A percentile compares a stretch with the other conserved stretches of the same genome.
Evolutionary conservation across 1,284 basidiomycete species (phyloP).

Genomic region (Heterobasidion occidentale): DNA sequence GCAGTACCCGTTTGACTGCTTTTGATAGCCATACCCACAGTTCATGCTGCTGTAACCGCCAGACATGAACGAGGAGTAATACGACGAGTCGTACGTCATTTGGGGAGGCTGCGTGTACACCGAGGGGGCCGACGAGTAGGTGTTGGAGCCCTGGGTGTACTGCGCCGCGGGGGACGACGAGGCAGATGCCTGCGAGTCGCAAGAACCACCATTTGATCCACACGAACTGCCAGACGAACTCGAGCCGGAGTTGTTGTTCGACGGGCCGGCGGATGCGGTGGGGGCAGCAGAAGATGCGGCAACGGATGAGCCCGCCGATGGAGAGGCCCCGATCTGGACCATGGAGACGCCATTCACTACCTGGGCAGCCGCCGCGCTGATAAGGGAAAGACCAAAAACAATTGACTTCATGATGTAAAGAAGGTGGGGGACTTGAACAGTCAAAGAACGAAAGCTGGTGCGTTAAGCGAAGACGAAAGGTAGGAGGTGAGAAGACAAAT

Average conservation of each 20-base stretch:
- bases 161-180: neutral
- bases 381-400: slow-evolving; percentile 48
- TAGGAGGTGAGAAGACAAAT: slow-evolving; percentile 27
- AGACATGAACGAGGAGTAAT: slow-evolving; percentile 46
- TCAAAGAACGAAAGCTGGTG: slow-evolving; percentile 18
- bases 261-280: slow-evolving; percentile 11
- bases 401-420: slow-evolving; percentile 55
- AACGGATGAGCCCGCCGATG: slow-evolving; percentile 9
- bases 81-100: slow-evolving; percentile 39
- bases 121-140: slow-evolving; percentile 24
- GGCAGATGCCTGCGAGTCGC: neutral
- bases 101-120: slow-evolving; percentile 33
- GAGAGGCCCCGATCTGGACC: slow-evolving; percentile 21
- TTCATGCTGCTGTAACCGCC: slow-evolving; percentile 57
- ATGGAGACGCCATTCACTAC: slow-evolving; percentile 44
- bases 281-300: slow-evolving; percentile 11
- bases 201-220: neutral
- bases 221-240: slow-evolving; percentile 1
- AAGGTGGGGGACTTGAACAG: slow-evolving; percentile 19
- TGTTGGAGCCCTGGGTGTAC: slow-evolving; percentile 9
- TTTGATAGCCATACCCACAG: slow-evolving; percentile 61
- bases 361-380: slow-evolving; percentile 47
- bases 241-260: slow-evolving; percentile 7
- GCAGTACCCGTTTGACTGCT: slow-evolving; percentile 48
- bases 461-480: slow-evolving; percentile 26